Evolutionary conservation across 2,329 filamentous ascomycete genomes (phyloP), one percentile per base, ranked within the genome.

Genomic region (Ceratocystis cubensis): DNA sequence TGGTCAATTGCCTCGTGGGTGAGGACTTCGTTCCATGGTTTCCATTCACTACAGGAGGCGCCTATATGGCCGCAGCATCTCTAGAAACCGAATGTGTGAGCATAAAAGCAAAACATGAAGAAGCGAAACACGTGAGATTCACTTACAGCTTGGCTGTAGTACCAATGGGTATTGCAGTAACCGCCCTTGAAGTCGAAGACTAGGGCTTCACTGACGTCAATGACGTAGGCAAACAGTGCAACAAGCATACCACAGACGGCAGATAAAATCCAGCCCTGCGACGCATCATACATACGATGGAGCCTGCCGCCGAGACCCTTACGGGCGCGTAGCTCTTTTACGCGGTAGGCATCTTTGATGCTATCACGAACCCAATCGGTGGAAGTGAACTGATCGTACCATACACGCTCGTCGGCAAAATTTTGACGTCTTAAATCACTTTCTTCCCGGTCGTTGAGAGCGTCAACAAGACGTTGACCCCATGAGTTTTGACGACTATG

Each of bases 301-400:
- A 96, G 71, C 61, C 88, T 86, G n/a, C 93, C 93, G 73, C 87
- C 86, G 69, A 96, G 82, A 76, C 93, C 94, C 74, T 88, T 95
- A 62, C 91, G 82, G 71, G 83, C 86, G 63, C 91, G 85, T 48
- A 99, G 81, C 65, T 86, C 86, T 74, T 95, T 94, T 63, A 95
- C 85, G 30, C 94, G 88, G 72, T 91, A 90, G 8, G 92, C 91
- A 76, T 97, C 94, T 72, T 91, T 90, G 71, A 99, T 96, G 74
- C 88, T 92, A 75, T 99, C 94, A 74, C 96, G 93, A 0, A 99
- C 92, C 94, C 94, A 99, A 75, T 99, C 93, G 66, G 91, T 96
- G 5, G 90, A 96, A 5, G 91, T 96, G 73, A 96, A 96, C 76
- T 99, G 94, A 78, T 99, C 94, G 76, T 97, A 97, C 94, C 94